Evolutionary conservation across 116 monocot genomes (phyloP), one percentile per base, ranked within the genome.

Genomic region (Posidonia oceanica): DNA sequence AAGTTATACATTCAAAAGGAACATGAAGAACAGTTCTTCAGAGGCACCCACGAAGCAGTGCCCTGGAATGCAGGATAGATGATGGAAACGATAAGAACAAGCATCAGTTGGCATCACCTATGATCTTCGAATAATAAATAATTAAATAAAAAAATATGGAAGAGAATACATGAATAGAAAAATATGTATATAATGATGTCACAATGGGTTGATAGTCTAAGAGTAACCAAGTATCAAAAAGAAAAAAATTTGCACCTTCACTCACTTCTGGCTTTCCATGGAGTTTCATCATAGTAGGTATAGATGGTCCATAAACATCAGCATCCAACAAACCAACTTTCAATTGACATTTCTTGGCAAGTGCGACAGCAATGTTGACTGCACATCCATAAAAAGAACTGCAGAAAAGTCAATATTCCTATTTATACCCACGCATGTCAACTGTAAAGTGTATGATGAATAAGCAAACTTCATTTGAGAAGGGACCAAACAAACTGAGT

Each of bases 241-340:
- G 37, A 61, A 39, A 23, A 51, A 11, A 64, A 62, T 67, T 37
- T 56, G 68, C 70, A 97, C 96, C 96, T 97, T 83, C 61, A 82
- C 71, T 81, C 71, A 91, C 83, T 85, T 87, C 92, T 63, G 96
- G 96, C 72, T 97, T 91, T 75, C 72, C 83, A 77, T 89, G 77
- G 8, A 97, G 87, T 60, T 91, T 91, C 96, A 97, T 97, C 92
- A 97, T 89, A 22, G 89, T 91, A 54, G 96, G 96, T 68, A 97
- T 84, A 36, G 91, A 97, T 71, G 96, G 96, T 8, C 96, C 96
- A 77, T 91, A 97, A 60, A 97, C 83, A 78, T 97, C 96, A 69
- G 96, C 96, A 82, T 97, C 96, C 52, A 97, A 71, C 64, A 97
- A 83, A 67, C 96, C 96, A 58, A 91, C 89, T 72, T 81, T 89